These are phyloP conservation scores for Cutaneotrichosporon mucoides DNA, from an alignment of 1,284 basidiomycete species.

Conservation along the genomic window DNA sequence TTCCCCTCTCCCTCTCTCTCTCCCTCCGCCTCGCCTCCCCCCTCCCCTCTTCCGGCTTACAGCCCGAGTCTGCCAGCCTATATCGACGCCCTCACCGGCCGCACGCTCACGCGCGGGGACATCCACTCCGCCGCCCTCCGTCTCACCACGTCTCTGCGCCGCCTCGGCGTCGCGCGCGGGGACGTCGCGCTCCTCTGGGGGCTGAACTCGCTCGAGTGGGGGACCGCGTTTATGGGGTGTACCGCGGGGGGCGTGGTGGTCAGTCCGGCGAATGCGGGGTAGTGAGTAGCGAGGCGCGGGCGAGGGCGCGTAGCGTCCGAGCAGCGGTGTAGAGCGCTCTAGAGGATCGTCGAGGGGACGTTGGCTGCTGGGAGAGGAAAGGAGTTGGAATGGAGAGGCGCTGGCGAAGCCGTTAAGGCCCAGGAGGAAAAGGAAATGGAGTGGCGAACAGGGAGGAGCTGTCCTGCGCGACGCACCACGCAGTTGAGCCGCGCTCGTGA, in stretches of 20 bases:
- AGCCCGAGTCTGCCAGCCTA: constrained; percentile 54
- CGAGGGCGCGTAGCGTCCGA: too few species aligned
- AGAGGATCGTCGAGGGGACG: too few species aligned
- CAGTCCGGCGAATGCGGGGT: constrained; percentile 42
- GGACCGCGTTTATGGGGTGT: constrained; percentile 53
- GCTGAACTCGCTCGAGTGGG: constrained; percentile 60
- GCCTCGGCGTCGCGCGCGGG: constrained; percentile 28
- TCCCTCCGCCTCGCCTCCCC: constrained; percentile 19
- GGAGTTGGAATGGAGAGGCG: not conserved
- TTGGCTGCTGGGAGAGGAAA: not conserved
- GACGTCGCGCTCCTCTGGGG: constrained; percentile 44
- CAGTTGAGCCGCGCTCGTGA: too few species aligned
- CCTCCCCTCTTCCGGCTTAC: constrained; percentile 30
- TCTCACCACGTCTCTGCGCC: constrained; percentile 57
- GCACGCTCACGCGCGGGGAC: constrained; percentile 58
- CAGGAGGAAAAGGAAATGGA: too few species aligned
- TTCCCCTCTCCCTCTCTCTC: constrained; percentile 30
- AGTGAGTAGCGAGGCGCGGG: constrained; percentile 26
- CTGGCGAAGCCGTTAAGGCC: too few species aligned
- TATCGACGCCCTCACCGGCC: constrained; percentile 62
- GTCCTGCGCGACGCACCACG: too few species aligned
- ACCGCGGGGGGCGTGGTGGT: constrained; percentile 35
- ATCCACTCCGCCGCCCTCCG: constrained; percentile 58
- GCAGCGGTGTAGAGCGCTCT: too few species aligned
- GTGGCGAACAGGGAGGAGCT: too few species aligned